Conservation (phyloP, 768 basidiomycete genomes). For the Pisolithus marmoratus region DNA sequence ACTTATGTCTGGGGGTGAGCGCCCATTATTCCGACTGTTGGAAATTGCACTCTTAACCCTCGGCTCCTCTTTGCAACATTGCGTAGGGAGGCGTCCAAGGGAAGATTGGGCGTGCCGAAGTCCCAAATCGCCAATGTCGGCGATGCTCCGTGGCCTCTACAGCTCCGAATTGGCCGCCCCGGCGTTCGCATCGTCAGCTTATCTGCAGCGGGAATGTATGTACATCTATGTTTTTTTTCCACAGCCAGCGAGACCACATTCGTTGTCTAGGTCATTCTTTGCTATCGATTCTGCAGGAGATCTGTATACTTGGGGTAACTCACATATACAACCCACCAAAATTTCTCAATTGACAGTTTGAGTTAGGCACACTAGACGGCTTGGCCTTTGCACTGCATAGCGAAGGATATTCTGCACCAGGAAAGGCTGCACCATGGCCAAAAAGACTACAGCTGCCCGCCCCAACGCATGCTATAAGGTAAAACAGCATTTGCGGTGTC, state of each 20-base stretch:
- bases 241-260: conserved; percentile 1
- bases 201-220: conserved; percentile 79
- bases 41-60: background rate
- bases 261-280: conserved; percentile 70
- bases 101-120: conserved; percentile 53
- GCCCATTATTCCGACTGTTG: background rate
- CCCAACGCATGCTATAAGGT: conserved; percentile 64
- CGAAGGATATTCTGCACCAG: conserved; percentile 54
- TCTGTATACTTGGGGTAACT: conserved; percentile 77
- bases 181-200: conserved; percentile 63
- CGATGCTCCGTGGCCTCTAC: conserved; percentile 59
- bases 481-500: conserved; percentile 9
- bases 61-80: conserved; percentile 1
- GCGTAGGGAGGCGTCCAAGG: conserved; percentile 52
- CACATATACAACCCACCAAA: background rate
- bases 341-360: conserved; percentile 2
- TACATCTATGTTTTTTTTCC: conserved; percentile 5
- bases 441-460: conserved; percentile 54
- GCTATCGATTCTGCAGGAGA: conserved; percentile 72
- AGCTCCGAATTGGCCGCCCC: conserved; percentile 45
- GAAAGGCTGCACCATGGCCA: conserved; percentile 47
- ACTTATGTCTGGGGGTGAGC: conserved; percentile 59
- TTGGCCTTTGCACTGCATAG: conserved; percentile 30
- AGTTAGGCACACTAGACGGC: conserved; percentile 57
- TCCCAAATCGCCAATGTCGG: conserved; percentile 28